Evolutionary conservation across 805 yeast genomes (phyloP), one percentile per base, ranked within the genome.

Genomic region (Lachancea quebecensis): DNA sequence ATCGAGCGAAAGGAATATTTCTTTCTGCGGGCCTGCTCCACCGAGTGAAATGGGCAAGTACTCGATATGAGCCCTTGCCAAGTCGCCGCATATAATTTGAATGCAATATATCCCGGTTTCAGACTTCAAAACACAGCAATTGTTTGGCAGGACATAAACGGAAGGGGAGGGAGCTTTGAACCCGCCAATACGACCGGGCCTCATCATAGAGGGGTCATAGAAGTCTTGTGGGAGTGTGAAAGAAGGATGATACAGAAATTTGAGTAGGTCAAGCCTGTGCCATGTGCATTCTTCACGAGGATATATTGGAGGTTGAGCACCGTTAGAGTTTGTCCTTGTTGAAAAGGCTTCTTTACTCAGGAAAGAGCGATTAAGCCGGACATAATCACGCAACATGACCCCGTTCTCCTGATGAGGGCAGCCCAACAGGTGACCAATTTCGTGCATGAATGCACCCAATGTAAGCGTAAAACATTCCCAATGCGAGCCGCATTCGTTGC

Each of bases 401-500:
- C 98, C 98, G 52, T 74, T 70, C 11, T 81, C 85, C 63, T 89
- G 93, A 65, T 91, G 98, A 0, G 98, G 97, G 51, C 91, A 85
- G 0, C 96, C 96, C 35, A 91, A 69, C 25, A 79, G 68, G 62
- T 91, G 98, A 1, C 99, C 98, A 42, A 91, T 82, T 60, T 91
- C 98, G 64, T 91, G 98, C 83, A 90, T 73, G 55, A 89, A 90
- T 0, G 98, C 97, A 38, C 99, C 98, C 55, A 86, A 60, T 1
- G 96, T 86, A 32, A 91, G 75, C 48, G 85, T 83, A 38, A 85
- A 66, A 56, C 95, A 85, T 64, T 91, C 97, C 96, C 96, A 93
- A 45, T 82, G 75, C 1, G 95, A 75, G 0, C 93, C 85, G 62
- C 95, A 84, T 59, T 90, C 84, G 55, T 79, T 77, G 52, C 82